Evolutionary conservation across 192 early-diverging fungal genomes (phyloP).

Genomic region (Obelidium mucronatum): DNA sequence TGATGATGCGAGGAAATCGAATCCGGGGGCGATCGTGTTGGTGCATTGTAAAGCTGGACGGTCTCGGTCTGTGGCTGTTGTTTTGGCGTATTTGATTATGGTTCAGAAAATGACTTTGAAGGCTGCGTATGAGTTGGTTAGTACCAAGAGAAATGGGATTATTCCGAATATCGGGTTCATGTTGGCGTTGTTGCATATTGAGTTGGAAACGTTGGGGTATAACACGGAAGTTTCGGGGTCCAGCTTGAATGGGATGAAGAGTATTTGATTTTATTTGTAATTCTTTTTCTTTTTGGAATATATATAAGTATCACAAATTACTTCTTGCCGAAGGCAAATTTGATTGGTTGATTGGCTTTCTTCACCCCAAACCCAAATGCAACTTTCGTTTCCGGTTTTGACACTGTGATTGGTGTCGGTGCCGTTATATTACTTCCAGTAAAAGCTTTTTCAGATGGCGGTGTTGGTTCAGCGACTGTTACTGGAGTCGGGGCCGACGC

Average conservation of each 20-base stretch:
- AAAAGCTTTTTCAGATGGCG: too few relatives aligned
- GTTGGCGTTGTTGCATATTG: constrained; percentile 70
- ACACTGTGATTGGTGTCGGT: neutral
- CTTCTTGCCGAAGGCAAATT: constrained; percentile 34
- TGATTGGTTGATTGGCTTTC: constrained; percentile 22
- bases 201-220: constrained; percentile 63
- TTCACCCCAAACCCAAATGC: constrained; percentile 38
- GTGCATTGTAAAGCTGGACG: constrained; percentile 83
- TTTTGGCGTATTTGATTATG: constrained; percentile 72
- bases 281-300: neutral
- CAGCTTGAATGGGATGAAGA: neutral
- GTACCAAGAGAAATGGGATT: constrained; percentile 68
- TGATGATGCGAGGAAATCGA: constrained; percentile 50
- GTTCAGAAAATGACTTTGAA: constrained; percentile 67
- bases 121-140: constrained; percentile 72
- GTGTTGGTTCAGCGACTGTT: neutral
- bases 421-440: too few relatives aligned
- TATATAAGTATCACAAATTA: neutral
- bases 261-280: neutral
- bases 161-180: constrained; percentile 83
- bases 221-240: constrained; percentile 26
- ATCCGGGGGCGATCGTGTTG: constrained; percentile 56
- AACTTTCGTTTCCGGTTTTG: constrained; percentile 34
- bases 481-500: neutral
- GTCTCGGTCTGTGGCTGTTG: constrained; percentile 72